These are phyloP conservation scores for Claviceps fusiformis DNA, from an alignment of 2,329 filamentous ascomycete genomes.

Conservation along the genomic window DNA sequence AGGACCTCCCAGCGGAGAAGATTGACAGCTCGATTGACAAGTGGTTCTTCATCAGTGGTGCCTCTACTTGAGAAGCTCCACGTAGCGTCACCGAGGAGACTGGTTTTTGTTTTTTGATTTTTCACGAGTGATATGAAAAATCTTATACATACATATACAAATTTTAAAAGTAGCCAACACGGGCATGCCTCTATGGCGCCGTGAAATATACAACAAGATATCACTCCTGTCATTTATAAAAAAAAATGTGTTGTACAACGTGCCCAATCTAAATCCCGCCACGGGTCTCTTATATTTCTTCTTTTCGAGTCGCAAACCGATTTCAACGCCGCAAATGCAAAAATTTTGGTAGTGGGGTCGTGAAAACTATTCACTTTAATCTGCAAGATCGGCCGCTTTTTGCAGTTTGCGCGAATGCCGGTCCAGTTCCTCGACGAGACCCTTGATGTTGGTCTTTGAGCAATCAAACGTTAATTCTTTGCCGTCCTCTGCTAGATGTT, in stretches of 20 bases:
- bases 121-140: constrained; percentile 2
- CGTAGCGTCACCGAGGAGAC: neutral
- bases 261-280: constrained; percentile 7
- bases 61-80: constrained; percentile 54
- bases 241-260: constrained; percentile 7
- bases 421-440: constrained; percentile 78
- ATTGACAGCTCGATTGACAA: constrained; percentile 98
- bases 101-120: neutral
- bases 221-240: neutral
- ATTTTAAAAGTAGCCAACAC: constrained; percentile 4
- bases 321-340: constrained; percentile 21
- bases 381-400: constrained; percentile 65
- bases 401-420: constrained; percentile 73
- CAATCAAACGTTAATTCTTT: constrained; percentile 77
- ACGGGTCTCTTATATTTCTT: neutral
- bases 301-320: neutral
- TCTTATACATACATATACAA: neutral
- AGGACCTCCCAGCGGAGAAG: constrained; percentile 72
- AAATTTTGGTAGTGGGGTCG: constrained; percentile 8
- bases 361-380: constrained; percentile 17
- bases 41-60: constrained; percentile 99
- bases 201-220: constrained; percentile 19
- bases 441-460: constrained; percentile 69
- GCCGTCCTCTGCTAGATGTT: constrained; percentile 59
- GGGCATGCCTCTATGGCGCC: neutral